These are phyloP conservation scores for Solanum boliviense DNA, from an alignment of 257 asterid genomes.

Conservation along the genomic window DNA sequence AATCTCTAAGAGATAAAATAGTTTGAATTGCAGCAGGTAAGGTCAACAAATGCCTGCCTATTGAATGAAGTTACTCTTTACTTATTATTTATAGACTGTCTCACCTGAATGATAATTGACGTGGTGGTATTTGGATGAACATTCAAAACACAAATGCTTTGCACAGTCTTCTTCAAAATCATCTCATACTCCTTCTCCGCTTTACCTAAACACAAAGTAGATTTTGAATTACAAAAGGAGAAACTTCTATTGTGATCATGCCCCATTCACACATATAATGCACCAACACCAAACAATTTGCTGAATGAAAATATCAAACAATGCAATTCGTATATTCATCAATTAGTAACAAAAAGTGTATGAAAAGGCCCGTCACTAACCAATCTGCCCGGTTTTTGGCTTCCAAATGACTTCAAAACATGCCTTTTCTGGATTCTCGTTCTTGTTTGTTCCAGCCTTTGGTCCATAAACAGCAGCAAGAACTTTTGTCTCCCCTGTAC, in stretches of 20 bases:
- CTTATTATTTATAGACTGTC: not conserved
- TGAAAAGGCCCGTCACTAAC: slow-evolving; percentile 17
- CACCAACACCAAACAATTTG: not conserved
- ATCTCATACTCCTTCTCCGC: slow-evolving; percentile 82
- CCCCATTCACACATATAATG: not conserved
- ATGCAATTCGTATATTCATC: not conserved
- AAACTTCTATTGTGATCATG: not conserved
- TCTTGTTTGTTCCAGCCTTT: slow-evolving; percentile 86
- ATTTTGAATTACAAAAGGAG: not conserved
- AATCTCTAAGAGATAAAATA: not conserved
- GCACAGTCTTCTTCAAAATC: slow-evolving; percentile 81
- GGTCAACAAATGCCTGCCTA: not conserved
- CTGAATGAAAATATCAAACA: not conserved
- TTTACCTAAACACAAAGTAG: slow-evolving; percentile 38
- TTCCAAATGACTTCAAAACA: slow-evolving; percentile 89
- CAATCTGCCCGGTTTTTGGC: slow-evolving; percentile 76
- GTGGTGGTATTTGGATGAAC: slow-evolving; percentile 92
- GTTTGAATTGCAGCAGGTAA: not conserved
- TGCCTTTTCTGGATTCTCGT: slow-evolving; percentile 90
- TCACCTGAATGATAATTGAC: slow-evolving; percentile 75
- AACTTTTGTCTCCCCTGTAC: slow-evolving; percentile 78
- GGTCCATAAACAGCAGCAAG: slow-evolving; percentile 97
- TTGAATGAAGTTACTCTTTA: not conserved
- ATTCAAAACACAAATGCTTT: slow-evolving; percentile 63
- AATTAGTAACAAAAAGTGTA: not conserved